Conservation (phyloP, 805 yeast species). For the Wickerhamomyces silvicola region DNA sequence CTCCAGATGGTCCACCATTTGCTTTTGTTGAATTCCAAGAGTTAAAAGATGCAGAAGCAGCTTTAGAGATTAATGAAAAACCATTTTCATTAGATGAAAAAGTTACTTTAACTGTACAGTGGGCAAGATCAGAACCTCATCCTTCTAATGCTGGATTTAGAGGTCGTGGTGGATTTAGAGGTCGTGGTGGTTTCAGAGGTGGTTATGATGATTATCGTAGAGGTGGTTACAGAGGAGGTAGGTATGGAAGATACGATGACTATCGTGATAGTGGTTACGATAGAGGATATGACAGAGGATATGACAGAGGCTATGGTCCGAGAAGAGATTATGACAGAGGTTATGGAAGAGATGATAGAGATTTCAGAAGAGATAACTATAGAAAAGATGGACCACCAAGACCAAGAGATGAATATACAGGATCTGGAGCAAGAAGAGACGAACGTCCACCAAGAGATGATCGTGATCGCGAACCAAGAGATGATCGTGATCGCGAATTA, state of each 20-base stretch:
- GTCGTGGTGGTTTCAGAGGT: constrained; percentile 11
- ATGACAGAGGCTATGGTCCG: constrained; percentile 10
- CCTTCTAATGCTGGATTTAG: constrained; percentile 28
- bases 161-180: constrained; percentile 14
- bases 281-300: constrained; percentile 3
- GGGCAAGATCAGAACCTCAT: constrained; percentile 51
- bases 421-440: constrained; percentile 8
- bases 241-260: constrained; percentile 12
- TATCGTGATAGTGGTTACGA: constrained; percentile 9
- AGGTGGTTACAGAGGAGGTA: constrained; percentile 9
- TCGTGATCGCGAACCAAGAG: background rate
- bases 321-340: constrained; percentile 14
- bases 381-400: constrained; percentile 3
- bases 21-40: constrained; percentile 58
- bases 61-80: constrained; percentile 41
- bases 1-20: constrained; percentile 51
- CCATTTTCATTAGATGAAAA: constrained; percentile 35
- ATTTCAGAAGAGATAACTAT: constrained; percentile 10
- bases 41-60: constrained; percentile 47
- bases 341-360: constrained; percentile 8
- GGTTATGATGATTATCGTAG: constrained; percentile 9
- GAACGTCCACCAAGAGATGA: constrained; percentile 6
- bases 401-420: constrained; percentile 11
- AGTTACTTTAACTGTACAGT: constrained; percentile 41
- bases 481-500: too few species aligned